Conservation (phyloP, 1,284 basidiomycete genomes). For the Cystobasidium pallidum region DNA sequence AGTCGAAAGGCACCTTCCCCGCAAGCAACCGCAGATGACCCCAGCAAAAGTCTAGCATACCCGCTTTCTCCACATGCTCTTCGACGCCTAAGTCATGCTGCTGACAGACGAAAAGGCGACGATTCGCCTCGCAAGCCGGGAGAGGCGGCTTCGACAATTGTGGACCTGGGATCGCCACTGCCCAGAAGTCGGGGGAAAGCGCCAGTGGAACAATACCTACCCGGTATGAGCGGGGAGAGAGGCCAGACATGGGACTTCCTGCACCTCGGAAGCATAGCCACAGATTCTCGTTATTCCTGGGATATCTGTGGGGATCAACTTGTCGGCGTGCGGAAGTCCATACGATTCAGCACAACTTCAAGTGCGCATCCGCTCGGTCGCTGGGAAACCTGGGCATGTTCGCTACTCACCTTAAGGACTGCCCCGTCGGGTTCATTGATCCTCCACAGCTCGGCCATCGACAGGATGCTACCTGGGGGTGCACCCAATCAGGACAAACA, state of each 20-base stretch:
- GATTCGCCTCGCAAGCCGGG: not conserved
- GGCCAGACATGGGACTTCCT: constrained; percentile 1
- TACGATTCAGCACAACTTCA: not conserved
- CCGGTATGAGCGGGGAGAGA: not conserved
- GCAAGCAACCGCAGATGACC: constrained; percentile 9
- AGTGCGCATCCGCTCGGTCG: not conserved
- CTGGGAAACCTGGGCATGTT: constrained; percentile 31
- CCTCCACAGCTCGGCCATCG: not conserved
- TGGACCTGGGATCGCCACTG: not conserved
- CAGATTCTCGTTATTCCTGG: constrained; percentile 12
- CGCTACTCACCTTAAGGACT: not conserved
- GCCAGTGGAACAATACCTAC: not conserved
- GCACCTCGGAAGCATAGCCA: constrained; percentile 17
- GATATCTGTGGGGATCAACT: not conserved
- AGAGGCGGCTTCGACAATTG: not conserved
- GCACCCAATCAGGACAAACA: not conserved
- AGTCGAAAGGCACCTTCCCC: constrained; percentile 10
- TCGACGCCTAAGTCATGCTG: constrained; percentile 32
- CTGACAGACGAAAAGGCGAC: constrained; percentile 31
- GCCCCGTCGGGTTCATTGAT: not conserved
- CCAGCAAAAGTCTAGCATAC: constrained; percentile 27
- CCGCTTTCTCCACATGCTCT: constrained; percentile 37
- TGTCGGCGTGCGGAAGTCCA: constrained; percentile 14
- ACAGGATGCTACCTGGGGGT: not conserved
- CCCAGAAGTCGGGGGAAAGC: constrained; percentile 2